Evolutionary conservation across 2,329 filamentous ascomycete species (phyloP).

Genomic region (Chaetoscypha palmicola): DNA sequence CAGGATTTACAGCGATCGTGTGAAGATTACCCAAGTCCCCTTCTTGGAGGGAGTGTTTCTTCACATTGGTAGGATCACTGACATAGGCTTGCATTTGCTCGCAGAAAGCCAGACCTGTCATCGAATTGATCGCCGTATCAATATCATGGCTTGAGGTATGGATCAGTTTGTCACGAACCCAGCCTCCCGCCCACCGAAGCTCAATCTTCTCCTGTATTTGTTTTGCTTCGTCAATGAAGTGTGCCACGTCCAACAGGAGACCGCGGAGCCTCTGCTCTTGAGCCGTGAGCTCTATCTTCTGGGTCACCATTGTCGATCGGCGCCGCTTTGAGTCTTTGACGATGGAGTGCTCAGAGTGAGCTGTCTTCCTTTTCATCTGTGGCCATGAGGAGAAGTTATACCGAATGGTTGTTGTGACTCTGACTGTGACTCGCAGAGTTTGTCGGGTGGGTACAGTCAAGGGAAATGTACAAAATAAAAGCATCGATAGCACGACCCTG

Average conservation of each 20-base stretch:
- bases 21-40: constrained; percentile 66
- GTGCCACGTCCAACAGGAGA: constrained; percentile 78
- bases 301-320: constrained; percentile 20
- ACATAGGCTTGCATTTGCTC: constrained; percentile 62
- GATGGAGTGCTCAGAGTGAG: constrained; percentile 28
- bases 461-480: no score
- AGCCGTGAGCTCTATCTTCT: constrained; percentile 51
- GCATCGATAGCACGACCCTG: no score
- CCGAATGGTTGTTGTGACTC: constrained; percentile 10
- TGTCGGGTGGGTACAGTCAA: constrained; percentile 4
- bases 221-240: constrained; percentile 51
- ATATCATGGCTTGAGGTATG: constrained; percentile 70
- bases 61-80: constrained; percentile 48
- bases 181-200: constrained; percentile 76
- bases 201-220: constrained; percentile 48
- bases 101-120: constrained; percentile 77
- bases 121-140: constrained; percentile 76
- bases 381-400: constrained; percentile 14
- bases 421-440: constrained; percentile 16
- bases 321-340: constrained; percentile 13
- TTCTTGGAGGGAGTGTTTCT: constrained; percentile 53
- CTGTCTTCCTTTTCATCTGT: constrained; percentile 29
- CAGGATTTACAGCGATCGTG: constrained; percentile 85
- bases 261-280: constrained; percentile 65
- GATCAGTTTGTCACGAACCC: constrained; percentile 80